A percentile compares a stretch with the other conserved stretches of the same genome.
phyloP scores from a whole-genome alignment of 164 flowering plant species.

The Dillenia turbinata region DNA sequence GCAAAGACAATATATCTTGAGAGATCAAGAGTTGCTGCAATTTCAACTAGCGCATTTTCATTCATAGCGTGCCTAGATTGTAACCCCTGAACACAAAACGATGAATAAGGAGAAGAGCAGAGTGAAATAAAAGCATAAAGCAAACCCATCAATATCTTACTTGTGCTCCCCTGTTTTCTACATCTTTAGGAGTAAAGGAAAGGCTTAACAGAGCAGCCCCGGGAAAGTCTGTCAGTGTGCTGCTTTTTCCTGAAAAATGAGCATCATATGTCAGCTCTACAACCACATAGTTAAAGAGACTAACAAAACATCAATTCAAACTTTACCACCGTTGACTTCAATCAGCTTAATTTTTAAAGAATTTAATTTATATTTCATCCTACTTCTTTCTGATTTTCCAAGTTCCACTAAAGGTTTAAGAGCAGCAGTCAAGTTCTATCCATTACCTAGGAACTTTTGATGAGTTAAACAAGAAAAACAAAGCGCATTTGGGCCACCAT shows the following conservation, averaged over 20 bases:
- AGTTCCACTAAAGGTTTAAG: no score
- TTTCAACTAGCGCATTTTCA: conserved; percentile 54
- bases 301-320: no score
- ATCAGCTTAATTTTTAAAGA: no score
- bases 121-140: neutral
- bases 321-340: no score
- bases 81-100: conserved; percentile 30
- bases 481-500: no score
- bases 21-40: conserved; percentile 70
- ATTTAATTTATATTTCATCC: no score
- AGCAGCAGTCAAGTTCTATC: no score
- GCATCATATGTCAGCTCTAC: no score
- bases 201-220: conserved; percentile 80
- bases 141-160: conserved; percentile 28
- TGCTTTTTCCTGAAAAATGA: conserved; percentile 16
- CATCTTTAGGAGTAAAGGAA: conserved; percentile 45
- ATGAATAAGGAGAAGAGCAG: neutral
- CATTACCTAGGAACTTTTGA: no score
- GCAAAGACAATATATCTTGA: conserved; percentile 82
- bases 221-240: conserved; percentile 45
- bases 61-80: conserved; percentile 39
- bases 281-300: no score
- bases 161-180: conserved; percentile 23
- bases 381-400: no score
- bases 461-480: no score